phyloP scores from a whole-genome alignment of 768 basidiomycete genomes.

The Coprinopsis strossmayeri region DNA sequence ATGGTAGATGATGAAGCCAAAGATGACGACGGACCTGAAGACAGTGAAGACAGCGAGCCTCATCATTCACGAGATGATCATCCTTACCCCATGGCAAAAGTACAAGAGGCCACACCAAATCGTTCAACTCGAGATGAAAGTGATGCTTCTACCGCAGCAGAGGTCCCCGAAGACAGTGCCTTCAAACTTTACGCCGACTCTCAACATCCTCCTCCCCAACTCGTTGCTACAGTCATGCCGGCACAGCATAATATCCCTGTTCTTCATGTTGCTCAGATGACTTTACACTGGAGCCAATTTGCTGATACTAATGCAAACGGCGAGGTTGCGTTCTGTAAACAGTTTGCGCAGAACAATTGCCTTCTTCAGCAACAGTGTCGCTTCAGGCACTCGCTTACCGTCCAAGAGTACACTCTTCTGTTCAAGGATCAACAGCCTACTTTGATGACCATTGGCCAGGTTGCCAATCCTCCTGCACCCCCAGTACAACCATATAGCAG shows the following conservation, averaged over 20 bases:
- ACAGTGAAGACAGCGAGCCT: not conserved
- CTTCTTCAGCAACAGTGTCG: conserved; percentile 23
- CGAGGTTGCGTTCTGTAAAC: conserved; percentile 32
- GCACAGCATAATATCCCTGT: too few relatives aligned
- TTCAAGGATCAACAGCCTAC: conserved; percentile 33
- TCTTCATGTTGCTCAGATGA: conserved; percentile 18
- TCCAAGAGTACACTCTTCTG: conserved; percentile 30
- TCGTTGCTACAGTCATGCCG: too few relatives aligned
- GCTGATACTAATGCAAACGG: conserved; percentile 32
- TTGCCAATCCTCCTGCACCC: not conserved
- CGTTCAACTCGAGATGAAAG: too few relatives aligned
- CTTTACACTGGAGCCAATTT: conserved; percentile 36
- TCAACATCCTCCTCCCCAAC: not conserved
- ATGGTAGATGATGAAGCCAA: not conserved
- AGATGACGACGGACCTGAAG: not conserved
- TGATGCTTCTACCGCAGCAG: not conserved
- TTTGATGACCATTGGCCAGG: conserved; percentile 18
- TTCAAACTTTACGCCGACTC: not conserved
- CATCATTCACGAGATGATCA: too few relatives aligned
- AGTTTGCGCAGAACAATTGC: conserved; percentile 30
- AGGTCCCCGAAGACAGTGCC: not conserved
- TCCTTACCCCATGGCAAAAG: too few relatives aligned
- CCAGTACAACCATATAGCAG: not conserved
- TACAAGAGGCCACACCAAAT: too few relatives aligned
- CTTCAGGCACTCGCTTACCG: conserved; percentile 35